Evolutionary conservation across 441 rosid genomes (phyloP), one percentile per base, ranked within the genome.

Genomic region (Aleurites moluccanus): DNA sequence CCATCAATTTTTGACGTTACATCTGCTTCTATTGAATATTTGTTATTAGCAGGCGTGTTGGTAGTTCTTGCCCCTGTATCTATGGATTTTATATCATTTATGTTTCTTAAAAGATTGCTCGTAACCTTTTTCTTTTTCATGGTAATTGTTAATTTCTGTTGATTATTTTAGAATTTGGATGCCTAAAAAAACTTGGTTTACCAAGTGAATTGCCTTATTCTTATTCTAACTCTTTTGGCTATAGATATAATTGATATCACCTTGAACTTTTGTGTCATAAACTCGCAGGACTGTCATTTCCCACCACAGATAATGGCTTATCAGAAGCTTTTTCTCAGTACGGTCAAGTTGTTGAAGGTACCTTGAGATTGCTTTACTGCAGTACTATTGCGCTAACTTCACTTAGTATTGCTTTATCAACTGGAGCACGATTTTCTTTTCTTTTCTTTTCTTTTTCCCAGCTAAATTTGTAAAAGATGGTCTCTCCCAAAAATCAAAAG

Each of bases 271-370:
- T 68, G 13, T 68, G 3, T 62, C 13, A 30, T 70, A 8, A 59
- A 56, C n/a, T 53, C 6, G 33, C 88, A 95, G 98, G 97, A 69
- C 74, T 95, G 71, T 91, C 99, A 33, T 88, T 85, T 82, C 80
- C 71, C 84, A 90, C 92, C 30, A 82, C 91, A 1, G 96, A 92
- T 80, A 79, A 88, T 28, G 91, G 87, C 64, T 74, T 92, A 60
- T 75, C 87, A 0, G 96, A 92, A 61, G 85, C 94, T 72, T 95
- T 95, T 80, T 91, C 97, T 50, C 87, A 83, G 64, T 83, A 75
- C 64, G 99, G 99, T 76, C 97, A 95, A 84, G 98, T 95, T 68
- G 81, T 95, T 75, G 96, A 92, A 89, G 97, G 99, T 88, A 63
- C 53, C 18, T 64, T 55, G 42, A 42, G 20, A 25, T 16, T 25